These are phyloP conservation scores for Dictyostelium gargantuum DNA, from an alignment of 208 protist genomes.

Conservation along the genomic window DNA sequence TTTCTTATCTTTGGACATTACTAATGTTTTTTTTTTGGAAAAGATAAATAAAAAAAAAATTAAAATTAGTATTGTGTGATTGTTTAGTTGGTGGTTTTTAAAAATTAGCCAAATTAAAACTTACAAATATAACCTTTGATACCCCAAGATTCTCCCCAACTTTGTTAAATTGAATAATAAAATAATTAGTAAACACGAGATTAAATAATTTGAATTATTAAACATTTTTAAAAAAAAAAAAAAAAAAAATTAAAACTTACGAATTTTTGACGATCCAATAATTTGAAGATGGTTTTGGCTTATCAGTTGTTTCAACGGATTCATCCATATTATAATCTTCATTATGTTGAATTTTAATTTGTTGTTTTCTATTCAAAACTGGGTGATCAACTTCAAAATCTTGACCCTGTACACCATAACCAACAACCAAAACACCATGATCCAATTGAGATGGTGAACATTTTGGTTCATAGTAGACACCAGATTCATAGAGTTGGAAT, in stretches of 20 bases:
- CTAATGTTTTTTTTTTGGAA: too few species aligned
- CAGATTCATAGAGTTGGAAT: slow-evolving; percentile 46
- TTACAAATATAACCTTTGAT: not conserved
- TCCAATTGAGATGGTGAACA: slow-evolving; percentile 11
- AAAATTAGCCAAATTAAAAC: not conserved
- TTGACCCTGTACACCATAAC: slow-evolving; percentile 76
- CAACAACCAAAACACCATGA: slow-evolving; percentile 60
- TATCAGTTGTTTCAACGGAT: not conserved
- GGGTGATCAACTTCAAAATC: not conserved
- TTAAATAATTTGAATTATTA: too few species aligned
- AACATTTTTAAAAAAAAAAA: too few species aligned
- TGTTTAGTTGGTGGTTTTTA: not conserved
- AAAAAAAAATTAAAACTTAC: too few species aligned
- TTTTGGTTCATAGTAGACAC: slow-evolving; percentile 56
- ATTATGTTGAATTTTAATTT: not conserved
- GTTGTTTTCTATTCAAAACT: not conserved
- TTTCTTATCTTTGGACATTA: not conserved
- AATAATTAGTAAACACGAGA: too few species aligned
- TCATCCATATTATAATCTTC: not conserved
- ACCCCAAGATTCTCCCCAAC: not conserved
- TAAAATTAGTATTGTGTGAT: not conserved
- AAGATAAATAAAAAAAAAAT: not conserved
- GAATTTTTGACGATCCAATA: slow-evolving; percentile 94
- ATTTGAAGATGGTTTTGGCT: not conserved
- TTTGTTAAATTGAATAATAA: too few species aligned